These are phyloP conservation scores for Manihot esculenta DNA, from an alignment of 441 rosid genomes.

Conservation along the genomic window DNA sequence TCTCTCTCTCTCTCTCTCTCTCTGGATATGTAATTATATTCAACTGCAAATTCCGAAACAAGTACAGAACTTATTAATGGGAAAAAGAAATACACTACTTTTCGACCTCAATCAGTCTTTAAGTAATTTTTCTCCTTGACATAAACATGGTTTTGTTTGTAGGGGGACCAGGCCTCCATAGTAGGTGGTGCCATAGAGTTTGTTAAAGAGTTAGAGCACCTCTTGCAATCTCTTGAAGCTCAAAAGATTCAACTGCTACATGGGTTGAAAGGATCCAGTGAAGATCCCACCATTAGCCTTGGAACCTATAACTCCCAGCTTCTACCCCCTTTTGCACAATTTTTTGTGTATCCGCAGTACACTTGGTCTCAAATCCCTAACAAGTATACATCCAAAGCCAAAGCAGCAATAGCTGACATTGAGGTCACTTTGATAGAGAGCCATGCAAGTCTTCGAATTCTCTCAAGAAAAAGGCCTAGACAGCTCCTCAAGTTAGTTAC, in stretches of 20 bases:
- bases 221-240: constrained; percentile 65
- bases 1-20: too few species aligned
- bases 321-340: constrained; percentile 46
- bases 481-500: constrained; percentile 61
- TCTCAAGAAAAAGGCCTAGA: constrained; percentile 47
- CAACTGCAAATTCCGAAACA: too few species aligned
- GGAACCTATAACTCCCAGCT: constrained; percentile 10
- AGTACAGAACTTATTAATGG: too few species aligned
- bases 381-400: constrained; percentile 41
- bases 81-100: too few species aligned
- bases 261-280: constrained; percentile 20
- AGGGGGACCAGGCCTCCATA: constrained; percentile 94
- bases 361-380: constrained; percentile 50
- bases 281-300: neutral
- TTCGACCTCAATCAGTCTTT: too few species aligned
- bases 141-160: neutral
- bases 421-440: constrained; percentile 86
- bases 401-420: constrained; percentile 55
- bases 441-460: constrained; percentile 75
- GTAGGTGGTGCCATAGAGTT: constrained; percentile 89
- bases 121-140: too few species aligned
- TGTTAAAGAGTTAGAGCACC: constrained; percentile 84
- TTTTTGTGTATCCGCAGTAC: constrained; percentile 52
- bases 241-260: constrained; percentile 46
- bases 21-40: too few species aligned